Conservation (phyloP, 1,284 basidiomycete genomes). For the Leucoagaricus sp. region DNA sequence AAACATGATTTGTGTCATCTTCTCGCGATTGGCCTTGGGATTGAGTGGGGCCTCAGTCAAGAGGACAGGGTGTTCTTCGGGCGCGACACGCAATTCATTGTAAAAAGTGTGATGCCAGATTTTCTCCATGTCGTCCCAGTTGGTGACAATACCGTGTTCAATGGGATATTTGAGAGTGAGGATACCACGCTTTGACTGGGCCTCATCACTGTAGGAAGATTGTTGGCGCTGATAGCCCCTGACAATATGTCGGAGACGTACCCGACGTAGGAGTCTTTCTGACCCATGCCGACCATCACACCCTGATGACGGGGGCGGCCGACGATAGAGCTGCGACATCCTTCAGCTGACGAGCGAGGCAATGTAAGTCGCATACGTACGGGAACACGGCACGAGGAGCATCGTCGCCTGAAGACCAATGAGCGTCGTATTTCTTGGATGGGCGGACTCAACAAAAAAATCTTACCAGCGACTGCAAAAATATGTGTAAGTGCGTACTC, state of each 20-base stretch:
- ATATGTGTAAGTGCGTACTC: slow-evolving; percentile 24
- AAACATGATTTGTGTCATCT: slow-evolving; percentile 97
- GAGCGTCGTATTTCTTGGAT: slow-evolving; percentile 17
- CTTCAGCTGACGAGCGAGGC: not conserved
- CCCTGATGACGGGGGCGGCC: slow-evolving; percentile 89
- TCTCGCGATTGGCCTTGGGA: slow-evolving; percentile 92
- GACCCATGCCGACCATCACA: slow-evolving; percentile 87
- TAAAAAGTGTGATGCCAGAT: slow-evolving; percentile 92
- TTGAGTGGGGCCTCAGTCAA: slow-evolving; percentile 89
- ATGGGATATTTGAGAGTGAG: slow-evolving; percentile 86
- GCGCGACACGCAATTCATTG: slow-evolving; percentile 79
- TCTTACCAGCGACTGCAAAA: slow-evolving; percentile 47
- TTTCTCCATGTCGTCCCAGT: slow-evolving; percentile 96
- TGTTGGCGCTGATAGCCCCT: slow-evolving; percentile 8
- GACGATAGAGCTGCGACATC: slow-evolving; percentile 71
- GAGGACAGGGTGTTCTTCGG: slow-evolving; percentile 90
- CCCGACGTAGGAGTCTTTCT: slow-evolving; percentile 88
- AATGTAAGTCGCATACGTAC: slow-evolving; percentile 36
- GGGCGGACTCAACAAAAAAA: not conserved
- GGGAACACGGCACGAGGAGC: slow-evolving; percentile 68
- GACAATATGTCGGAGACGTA: slow-evolving; percentile 31
- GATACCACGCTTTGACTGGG: slow-evolving; percentile 94
- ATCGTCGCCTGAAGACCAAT: slow-evolving; percentile 52
- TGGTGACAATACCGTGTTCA: slow-evolving; percentile 85
- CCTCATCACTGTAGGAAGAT: slow-evolving; percentile 67